Evolutionary conservation across 225 moss, liverwort and hornwort genomes (phyloP).

Genomic region (Pseudoscleropodium purum): DNA sequence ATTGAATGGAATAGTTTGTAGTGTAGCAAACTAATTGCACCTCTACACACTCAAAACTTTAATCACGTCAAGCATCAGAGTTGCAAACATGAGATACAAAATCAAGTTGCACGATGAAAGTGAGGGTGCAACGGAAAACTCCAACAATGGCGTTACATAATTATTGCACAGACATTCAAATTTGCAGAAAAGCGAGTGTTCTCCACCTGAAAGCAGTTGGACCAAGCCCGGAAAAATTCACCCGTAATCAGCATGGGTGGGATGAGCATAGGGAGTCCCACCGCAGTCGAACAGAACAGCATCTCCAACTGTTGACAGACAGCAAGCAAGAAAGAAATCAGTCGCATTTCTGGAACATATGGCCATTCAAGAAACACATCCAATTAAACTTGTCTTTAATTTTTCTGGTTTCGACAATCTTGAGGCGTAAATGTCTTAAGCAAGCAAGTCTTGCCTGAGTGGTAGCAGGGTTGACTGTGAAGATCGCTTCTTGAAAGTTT

Average conservation of each 20-base stretch:
- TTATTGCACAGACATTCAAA: neutral
- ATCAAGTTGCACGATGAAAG: neutral
- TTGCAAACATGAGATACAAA: neutral
- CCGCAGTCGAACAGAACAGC: slow-evolving; percentile 72
- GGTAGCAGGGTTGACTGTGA: slow-evolving; percentile 61
- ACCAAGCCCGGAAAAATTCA: slow-evolving; percentile 72
- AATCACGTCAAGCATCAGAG: neutral
- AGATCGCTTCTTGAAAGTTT: slow-evolving; percentile 81
- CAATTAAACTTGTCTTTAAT: neutral
- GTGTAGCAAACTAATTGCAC: neutral
- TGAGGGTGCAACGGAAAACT: neutral
- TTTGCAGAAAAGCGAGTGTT: neutral
- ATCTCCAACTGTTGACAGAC: slow-evolving; percentile 64
- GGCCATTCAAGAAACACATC: neutral
- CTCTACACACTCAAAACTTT: neutral
- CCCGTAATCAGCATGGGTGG: slow-evolving; percentile 79
- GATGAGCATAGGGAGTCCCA: slow-evolving; percentile 75
- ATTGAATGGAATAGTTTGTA: neutral
- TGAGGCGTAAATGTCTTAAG: neutral
- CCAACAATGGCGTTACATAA: neutral
- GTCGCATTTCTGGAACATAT: neutral
- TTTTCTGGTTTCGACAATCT: neutral
- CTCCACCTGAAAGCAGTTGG: slow-evolving; percentile 47
- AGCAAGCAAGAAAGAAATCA: neutral
- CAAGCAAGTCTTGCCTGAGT: slow-evolving; percentile 45